Conservation (phyloP, 2,329 filamentous ascomycete genomes). For the Ustulina deusta region DNA sequence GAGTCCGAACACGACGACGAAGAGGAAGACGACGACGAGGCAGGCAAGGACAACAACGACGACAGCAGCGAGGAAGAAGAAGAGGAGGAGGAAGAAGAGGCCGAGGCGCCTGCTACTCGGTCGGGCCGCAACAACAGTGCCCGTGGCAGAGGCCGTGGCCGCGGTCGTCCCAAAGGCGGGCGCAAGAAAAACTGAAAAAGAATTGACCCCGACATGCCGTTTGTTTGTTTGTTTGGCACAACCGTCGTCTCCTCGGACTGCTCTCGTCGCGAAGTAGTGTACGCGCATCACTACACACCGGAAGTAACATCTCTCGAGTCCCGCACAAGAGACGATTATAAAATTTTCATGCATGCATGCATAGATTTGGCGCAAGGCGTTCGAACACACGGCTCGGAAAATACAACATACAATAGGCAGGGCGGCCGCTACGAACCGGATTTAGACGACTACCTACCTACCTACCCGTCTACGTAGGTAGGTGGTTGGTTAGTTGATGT, state of each 20-base stretch:
- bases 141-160: conserved; percentile 45
- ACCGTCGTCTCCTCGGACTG: too few relatives aligned
- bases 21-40: conserved; percentile 42
- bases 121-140: conserved; percentile 36
- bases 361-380: conserved; percentile 19
- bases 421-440: background rate
- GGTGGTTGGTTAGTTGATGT: background rate
- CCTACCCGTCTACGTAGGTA: too few relatives aligned
- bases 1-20: conserved; percentile 41
- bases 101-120: conserved; percentile 42
- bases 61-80: background rate
- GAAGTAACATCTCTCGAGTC: background rate
- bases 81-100: conserved; percentile 33
- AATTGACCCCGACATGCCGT: too few relatives aligned
- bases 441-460: background rate
- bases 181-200: conserved; percentile 44
- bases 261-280: background rate
- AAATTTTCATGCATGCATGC: conserved; percentile 5
- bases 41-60: conserved; percentile 35
- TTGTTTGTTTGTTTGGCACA: too few relatives aligned
- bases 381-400: background rate
- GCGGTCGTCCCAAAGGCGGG: conserved; percentile 45
- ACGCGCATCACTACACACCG: too few relatives aligned
- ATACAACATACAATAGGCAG: background rate
- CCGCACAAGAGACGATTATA: background rate